Evolutionary conservation across 352 stramenopile species (phyloP).

Genomic region (Phytopythium chamaehyphon): DNA sequence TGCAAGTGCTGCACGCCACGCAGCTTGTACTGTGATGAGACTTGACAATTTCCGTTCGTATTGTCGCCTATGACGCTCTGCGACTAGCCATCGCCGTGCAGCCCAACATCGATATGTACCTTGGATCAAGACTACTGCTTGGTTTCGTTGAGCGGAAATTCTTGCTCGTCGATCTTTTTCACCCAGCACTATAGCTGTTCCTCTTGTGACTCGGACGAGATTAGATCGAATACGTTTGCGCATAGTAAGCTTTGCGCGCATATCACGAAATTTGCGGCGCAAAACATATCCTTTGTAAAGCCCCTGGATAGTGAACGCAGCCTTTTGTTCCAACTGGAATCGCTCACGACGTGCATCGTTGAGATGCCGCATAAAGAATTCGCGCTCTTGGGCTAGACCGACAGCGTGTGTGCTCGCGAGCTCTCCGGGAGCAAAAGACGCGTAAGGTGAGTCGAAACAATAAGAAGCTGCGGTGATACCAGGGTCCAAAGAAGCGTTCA

Average conservation of each 20-base stretch:
- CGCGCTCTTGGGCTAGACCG: background rate
- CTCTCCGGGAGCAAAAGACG: background rate
- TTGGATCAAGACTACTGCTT: slow-evolving; percentile 33
- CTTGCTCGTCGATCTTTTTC: slow-evolving; percentile 47
- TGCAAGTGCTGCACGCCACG: slow-evolving; percentile 30
- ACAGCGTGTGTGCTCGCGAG: background rate
- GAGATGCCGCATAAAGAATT: slow-evolving; percentile 44
- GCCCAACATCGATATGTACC: slow-evolving; percentile 24
- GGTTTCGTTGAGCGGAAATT: slow-evolving; percentile 14
- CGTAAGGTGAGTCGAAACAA: slow-evolving; percentile 6
- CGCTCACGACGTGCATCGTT: slow-evolving; percentile 22
- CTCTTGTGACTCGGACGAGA: slow-evolving; percentile 56
- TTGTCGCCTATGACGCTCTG: slow-evolving; percentile 19
- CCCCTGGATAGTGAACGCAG: slow-evolving; percentile 49
- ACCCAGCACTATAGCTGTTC: slow-evolving; percentile 55
- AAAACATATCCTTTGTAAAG: slow-evolving; percentile 50
- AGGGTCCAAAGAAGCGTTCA: background rate
- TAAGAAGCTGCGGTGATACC: slow-evolving; percentile 2
- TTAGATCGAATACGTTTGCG: slow-evolving; percentile 60
- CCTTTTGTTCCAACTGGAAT: slow-evolving; percentile 29
- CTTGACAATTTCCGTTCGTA: slow-evolving; percentile 16
- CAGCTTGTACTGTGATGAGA: slow-evolving; percentile 27
- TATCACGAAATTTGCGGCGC: slow-evolving; percentile 35
- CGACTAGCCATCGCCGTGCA: slow-evolving; percentile 21
- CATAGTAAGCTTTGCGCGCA: slow-evolving; percentile 50